These are phyloP conservation scores for Monosporascus sp. DNA, from an alignment of 2,329 filamentous ascomycete genomes.

Conservation along the genomic window DNA sequence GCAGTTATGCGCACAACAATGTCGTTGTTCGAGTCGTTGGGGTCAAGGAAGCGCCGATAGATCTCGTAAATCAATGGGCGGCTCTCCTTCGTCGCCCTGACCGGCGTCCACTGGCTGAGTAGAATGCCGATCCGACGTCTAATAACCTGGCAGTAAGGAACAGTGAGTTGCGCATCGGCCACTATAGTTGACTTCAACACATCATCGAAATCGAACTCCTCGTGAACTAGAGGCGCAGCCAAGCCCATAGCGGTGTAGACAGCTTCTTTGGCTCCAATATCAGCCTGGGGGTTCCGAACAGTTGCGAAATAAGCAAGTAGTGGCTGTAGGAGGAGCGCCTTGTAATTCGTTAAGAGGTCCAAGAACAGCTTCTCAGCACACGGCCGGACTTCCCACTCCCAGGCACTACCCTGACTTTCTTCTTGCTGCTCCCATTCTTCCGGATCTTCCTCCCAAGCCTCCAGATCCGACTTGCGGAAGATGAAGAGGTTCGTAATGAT, in stretches of 20 bases:
- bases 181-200: conserved; percentile 73
- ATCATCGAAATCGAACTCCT: conserved; percentile 75
- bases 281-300: conserved; percentile 59
- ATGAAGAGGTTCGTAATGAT: conserved; percentile 86
- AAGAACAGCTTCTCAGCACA: conserved; percentile 93
- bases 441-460: conserved; percentile 89
- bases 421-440: conserved; percentile 94
- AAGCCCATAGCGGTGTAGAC: conserved; percentile 91
- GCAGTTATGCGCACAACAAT: conserved; percentile 88
- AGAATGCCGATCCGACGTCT: conserved; percentile 84
- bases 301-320: conserved; percentile 78
- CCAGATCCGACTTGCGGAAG: conserved; percentile 77
- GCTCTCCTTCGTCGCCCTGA: conserved; percentile 65
- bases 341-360: conserved; percentile 85
- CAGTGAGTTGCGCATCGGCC: conserved; percentile 65
- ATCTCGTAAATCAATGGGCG: conserved; percentile 78
- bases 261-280: conserved; percentile 84
- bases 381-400: conserved; percentile 86
- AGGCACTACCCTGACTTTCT: conserved; percentile 77
- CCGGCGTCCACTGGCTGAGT: conserved; percentile 81
- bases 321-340: conserved; percentile 71
- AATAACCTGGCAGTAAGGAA: conserved; percentile 68
- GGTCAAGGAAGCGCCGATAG: conserved; percentile 78
- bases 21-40: conserved; percentile 75
- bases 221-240: conserved; percentile 69